Evolutionary conservation across 2,329 filamentous ascomycete genomes (phyloP).

Genomic region (Epichloe sp.): DNA sequence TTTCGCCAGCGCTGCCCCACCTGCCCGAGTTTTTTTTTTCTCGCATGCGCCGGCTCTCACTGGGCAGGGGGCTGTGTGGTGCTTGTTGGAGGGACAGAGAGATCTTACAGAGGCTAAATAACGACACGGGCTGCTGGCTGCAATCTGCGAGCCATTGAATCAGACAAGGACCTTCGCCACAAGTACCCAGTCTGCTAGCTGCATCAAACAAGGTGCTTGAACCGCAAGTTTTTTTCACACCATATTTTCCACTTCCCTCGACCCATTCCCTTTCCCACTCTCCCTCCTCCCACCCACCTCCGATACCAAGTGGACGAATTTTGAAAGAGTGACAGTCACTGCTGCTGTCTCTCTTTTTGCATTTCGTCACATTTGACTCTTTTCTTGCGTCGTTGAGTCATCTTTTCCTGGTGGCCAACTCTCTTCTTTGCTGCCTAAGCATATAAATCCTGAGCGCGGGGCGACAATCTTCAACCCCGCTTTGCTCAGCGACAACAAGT

Average conservation of each 20-base stretch:
- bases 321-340: constrained; percentile 27
- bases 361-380: constrained; percentile 18
- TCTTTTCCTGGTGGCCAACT: constrained; percentile 4
- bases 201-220: neutral
- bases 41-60: constrained; percentile 3
- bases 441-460: constrained; percentile 20
- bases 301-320: constrained; percentile 22
- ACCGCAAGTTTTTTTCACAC: constrained; percentile 5
- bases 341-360: constrained; percentile 25
- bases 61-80: neutral
- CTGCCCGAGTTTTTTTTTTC: constrained; percentile 11
- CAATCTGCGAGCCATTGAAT: too few species aligned
- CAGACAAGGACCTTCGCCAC: too few species aligned
- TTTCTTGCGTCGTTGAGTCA: constrained; percentile 7
- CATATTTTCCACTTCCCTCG: constrained; percentile 7
- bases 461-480: constrained; percentile 33
- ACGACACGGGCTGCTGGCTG: neutral
- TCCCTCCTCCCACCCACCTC: constrained; percentile 10
- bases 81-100: neutral
- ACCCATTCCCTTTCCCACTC: constrained; percentile 14
- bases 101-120: neutral
- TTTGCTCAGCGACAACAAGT: constrained; percentile 19
- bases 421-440: constrained; percentile 5
- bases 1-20: constrained; percentile 9
- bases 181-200: neutral